Conservation (phyloP, 148 eudicot genomes). For the Vaccinium macrocarpon region DNA sequence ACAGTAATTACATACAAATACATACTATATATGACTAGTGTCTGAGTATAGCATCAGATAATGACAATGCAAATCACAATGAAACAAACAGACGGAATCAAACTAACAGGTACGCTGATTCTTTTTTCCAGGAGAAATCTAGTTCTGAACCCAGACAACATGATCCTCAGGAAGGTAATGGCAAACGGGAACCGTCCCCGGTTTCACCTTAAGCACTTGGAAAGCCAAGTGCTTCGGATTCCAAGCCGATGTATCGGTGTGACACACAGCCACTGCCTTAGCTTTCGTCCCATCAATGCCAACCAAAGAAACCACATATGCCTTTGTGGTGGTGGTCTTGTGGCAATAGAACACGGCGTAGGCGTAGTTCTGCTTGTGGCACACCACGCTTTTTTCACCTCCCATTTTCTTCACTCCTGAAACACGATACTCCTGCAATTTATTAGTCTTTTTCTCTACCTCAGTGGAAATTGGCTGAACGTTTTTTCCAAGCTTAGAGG, state of each 20-base stretch:
- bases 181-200: conserved; percentile 30
- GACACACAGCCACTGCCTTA: conserved; percentile 34
- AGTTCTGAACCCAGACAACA: conserved; percentile 26
- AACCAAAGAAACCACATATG: conserved; percentile 30
- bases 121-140: neutral
- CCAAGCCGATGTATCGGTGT: conserved; percentile 46
- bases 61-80: neutral
- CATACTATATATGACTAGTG: neutral
- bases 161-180: conserved; percentile 30
- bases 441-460: conserved; percentile 6
- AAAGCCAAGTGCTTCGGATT: conserved; percentile 41
- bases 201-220: conserved; percentile 37
- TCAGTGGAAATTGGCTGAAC: conserved; percentile 19
- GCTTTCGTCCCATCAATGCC: conserved; percentile 21
- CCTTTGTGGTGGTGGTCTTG: conserved; percentile 18
- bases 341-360: conserved; percentile 44
- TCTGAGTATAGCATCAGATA: neutral
- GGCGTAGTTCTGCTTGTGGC: conserved; percentile 40
- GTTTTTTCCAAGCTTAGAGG: conserved; percentile 20
- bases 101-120: neutral
- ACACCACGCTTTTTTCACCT: conserved; percentile 23
- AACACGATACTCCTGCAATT: conserved; percentile 19
- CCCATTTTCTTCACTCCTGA: conserved; percentile 19
- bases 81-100: neutral
- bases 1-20: neutral